These are phyloP conservation scores for Cyclotella atomus DNA, from an alignment of 108 stramenopile genomes.

Conservation along the genomic window DNA sequence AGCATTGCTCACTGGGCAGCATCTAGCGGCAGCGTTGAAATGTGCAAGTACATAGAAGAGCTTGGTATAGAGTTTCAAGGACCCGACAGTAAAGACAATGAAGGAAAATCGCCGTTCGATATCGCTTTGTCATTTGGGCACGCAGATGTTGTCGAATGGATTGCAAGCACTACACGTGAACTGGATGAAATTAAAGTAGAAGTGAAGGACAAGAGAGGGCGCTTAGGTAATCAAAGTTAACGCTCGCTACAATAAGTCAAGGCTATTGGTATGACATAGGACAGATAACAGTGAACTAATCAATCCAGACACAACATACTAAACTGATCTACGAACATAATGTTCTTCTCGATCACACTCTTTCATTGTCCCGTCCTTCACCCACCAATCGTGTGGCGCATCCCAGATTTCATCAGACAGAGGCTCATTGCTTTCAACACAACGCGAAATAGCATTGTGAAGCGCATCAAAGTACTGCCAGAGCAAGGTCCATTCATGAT, in stretches of 20 bases:
- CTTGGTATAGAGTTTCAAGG: not conserved
- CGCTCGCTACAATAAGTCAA: no score
- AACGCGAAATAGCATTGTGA: slow-evolving; percentile 18
- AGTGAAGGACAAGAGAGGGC: no score
- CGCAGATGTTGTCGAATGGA: slow-evolving; percentile 1
- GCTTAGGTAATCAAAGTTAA: no score
- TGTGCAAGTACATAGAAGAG: slow-evolving; percentile 2
- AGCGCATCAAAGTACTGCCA: slow-evolving; percentile 51
- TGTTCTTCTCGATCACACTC: slow-evolving; percentile 18
- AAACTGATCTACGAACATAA: slow-evolving; percentile 11
- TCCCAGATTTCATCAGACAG: slow-evolving; percentile 41
- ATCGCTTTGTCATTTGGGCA: not conserved
- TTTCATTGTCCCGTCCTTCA: slow-evolving; percentile 23
- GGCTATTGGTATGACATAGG: no score
- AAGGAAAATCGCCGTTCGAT: not conserved
- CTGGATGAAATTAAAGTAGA: no score
- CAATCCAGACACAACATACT: no score
- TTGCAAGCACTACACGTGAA: not conserved
- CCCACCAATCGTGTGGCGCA: slow-evolving; percentile 38
- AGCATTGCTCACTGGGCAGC: slow-evolving; percentile 30
- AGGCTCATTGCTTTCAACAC: slow-evolving; percentile 19
- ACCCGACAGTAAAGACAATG: not conserved
- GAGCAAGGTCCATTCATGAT: slow-evolving; percentile 23
- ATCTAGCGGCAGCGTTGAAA: not conserved
- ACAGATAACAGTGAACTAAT: no score